Conservation (phyloP, 2,329 filamentous ascomycete genomes). For the Dothiorella sarmentorum region DNA sequence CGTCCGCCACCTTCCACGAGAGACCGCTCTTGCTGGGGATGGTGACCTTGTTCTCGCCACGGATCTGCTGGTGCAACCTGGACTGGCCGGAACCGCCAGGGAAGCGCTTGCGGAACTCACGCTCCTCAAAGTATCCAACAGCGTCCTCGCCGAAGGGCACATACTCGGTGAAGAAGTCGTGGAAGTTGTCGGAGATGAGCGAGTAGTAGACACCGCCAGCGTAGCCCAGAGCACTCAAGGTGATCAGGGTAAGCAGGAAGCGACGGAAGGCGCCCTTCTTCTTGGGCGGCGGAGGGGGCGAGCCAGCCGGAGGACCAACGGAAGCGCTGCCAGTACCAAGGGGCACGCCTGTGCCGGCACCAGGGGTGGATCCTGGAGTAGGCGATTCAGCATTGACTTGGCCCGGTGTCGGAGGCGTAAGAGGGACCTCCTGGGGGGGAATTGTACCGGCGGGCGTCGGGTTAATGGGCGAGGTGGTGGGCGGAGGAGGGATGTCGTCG, state of each 20-base stretch:
- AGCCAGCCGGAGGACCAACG: conserved; percentile 33
- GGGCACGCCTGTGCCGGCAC: conserved; percentile 33
- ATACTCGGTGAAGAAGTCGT: conserved; percentile 98
- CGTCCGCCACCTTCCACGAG: conserved; percentile 71
- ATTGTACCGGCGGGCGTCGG: conserved; percentile 47
- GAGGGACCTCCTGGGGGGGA: conserved; percentile 48
- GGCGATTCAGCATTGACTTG: conserved; percentile 38
- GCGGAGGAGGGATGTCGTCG: conserved; percentile 31
- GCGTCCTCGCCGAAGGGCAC: conserved; percentile 91
- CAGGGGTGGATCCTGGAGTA: conserved; percentile 20
- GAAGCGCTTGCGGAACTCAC: conserved; percentile 87
- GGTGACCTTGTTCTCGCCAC: conserved; percentile 66
- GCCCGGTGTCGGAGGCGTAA: conserved; percentile 44
- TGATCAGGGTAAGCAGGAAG: conserved; percentile 70
- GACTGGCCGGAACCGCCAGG: conserved; percentile 39
- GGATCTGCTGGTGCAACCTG: conserved; percentile 45
- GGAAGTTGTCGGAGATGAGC: conserved; percentile 92
- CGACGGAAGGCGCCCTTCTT: conserved; percentile 68
- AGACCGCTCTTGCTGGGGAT: conserved; percentile 84
- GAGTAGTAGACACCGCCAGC: conserved; percentile 89
- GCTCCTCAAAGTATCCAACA: conserved; percentile 92
- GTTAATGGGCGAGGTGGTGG: conserved; percentile 38
- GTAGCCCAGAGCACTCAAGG: conserved; percentile 76
- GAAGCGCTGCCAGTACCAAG: conserved; percentile 43
- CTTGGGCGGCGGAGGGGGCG: conserved; percentile 48